Base-by-base conservation (phyloP, 1,284 basidiomycete genomes). In the Stereum hirsutum region DNA sequence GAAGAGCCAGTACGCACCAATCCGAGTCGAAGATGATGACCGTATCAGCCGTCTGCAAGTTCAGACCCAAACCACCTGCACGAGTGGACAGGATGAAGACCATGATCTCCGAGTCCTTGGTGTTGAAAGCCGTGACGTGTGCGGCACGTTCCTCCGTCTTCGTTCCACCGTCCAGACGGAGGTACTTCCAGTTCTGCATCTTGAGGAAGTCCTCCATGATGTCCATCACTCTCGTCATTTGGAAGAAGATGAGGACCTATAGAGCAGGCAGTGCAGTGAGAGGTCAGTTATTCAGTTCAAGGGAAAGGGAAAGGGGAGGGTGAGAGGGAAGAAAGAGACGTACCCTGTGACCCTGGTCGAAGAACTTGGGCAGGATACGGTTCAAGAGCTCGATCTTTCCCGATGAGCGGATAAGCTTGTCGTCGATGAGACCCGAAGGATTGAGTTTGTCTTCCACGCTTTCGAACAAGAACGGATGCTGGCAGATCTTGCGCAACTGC, bases 141-240 rank as follows among this genome's bases (percentile, higher is more conserved):
- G 79, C 75, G 14, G 94, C 90, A 62, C 96, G 92, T 57, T 98
- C 95, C 46, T 99, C 96, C 12, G 94, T 95, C 72, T 98, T 98
- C 32, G 96, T 99, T 12, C 89, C 87, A 73, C 96, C 96, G 64
- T 99, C 96, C 20, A 99, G 74, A 54, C 96, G 91, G 42, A 98
- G 81, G 63, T 94, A 89, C 59, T 90, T 87, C 76, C 83, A 93
- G 15, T 79, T 78, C 68, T 88, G 83, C 72, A 86, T 88, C 58
- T 89, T 89, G 60, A 98, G 70, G 61, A 97, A 99, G 61, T 99
- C 96, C 59, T 96, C 93, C 79, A 99, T 95, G 61, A 99, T 97
- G 54, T 97, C 93, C 95, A 99, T 98, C 60, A 98, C 93, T 56
- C 93, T 81, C 6, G 95, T 98, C 95, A 98, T 98, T 66, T 99